Evolutionary conservation across 345 rosid species (phyloP).

Genomic region (Eucalyptus coolabah): DNA sequence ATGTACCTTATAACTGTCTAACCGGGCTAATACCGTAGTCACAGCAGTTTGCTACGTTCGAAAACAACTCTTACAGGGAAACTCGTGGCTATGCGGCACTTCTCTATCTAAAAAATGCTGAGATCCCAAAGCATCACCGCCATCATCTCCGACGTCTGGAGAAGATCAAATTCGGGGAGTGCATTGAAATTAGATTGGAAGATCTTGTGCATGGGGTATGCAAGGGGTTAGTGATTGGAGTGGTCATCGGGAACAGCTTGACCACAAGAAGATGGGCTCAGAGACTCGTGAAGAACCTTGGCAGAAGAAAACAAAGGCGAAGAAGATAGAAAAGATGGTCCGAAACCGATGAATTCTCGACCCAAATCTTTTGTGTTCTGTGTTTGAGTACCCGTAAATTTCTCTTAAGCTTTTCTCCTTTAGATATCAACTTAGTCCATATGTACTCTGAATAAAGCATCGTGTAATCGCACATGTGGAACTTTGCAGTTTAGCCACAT

Average conservation of each 20-base stretch:
- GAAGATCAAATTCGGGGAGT: neutral
- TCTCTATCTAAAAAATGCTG: neutral
- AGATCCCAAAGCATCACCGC: neutral
- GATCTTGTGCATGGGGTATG: neutral
- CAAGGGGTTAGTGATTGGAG: neutral
- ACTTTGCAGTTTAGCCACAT: neutral
- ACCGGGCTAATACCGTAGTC: neutral
- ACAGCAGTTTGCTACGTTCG: neutral
- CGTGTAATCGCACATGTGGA: neutral
- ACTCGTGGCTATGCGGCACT: neutral
- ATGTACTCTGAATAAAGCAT: neutral
- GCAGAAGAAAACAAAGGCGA: neutral
- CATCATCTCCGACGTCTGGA: neutral
- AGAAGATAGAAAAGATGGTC: neutral
- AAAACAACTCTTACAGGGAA: neutral
- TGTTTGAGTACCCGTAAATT: too few species aligned
- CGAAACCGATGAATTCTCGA: neutral
- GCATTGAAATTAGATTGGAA: neutral
- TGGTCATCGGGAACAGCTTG: neutral
- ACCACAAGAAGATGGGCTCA: neutral
- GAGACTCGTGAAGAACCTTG: neutral
- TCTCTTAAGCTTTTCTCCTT: neutral
- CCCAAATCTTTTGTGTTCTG: neutral
- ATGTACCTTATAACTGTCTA: neutral
- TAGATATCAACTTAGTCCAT: neutral